Evolutionary conservation across 192 early-diverging fungal species (phyloP), one percentile per base, ranked within the genome.

Genomic region (Coemansia reversa): DNA sequence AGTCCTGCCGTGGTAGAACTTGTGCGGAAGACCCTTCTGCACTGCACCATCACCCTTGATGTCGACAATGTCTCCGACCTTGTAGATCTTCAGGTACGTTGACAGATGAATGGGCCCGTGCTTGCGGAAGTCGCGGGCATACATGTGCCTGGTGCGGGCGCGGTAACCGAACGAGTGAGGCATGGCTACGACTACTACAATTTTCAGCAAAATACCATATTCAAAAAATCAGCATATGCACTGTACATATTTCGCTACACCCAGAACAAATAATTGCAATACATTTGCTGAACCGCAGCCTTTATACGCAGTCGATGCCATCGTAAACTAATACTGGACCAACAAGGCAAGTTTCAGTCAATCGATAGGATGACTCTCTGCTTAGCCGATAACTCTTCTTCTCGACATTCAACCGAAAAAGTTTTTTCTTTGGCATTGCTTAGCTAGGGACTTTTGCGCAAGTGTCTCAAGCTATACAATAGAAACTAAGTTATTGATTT

Each of bases 21-120:
- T 98, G 93, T 98, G 97, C 72, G 97, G 97, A 91, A 98, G 92
- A 84, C 97, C 97, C 90, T 96, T 95, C 86, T 98, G 97, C 83
- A 97, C 83, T 70, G 97, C 95, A 85, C 92, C 95, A 86, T 97
- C 95, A 64, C 92, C 95, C 90, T 96, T 96, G 86, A 98, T 94
- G 85, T 98, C 96, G 64, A 98, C 96, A 66, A 98, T 95, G 82
- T 98, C 97, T 58, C 97, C 97, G 57, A 96, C 92, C 88, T 96
- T 95, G 93, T 96, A 98, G 81, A 83, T 92, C 87, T 93, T 94
- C 75, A 98, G 81, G 90, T 97, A 98, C 83, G 94, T 98, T 76
- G 95, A 95, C 74, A 97, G 86, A 73, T 86, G 86, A 82, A 97
- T 88, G 65, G 89, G 81, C 73, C 97, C 97, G 83, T 94, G 89